Conservation (phyloP, 305 asterid species). For the Withania somnifera region DNA sequence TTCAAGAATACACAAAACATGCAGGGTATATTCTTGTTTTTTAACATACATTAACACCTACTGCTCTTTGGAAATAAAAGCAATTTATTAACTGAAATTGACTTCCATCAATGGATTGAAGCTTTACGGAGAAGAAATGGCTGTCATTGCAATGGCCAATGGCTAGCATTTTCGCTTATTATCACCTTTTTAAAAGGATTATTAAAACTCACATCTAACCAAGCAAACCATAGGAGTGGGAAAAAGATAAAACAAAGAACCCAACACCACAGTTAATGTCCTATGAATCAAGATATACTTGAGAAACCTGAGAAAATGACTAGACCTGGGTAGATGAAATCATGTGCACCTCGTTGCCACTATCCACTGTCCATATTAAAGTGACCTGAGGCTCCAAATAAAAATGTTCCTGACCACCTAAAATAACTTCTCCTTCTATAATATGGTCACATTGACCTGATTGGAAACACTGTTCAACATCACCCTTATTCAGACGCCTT, state of each 20-base stretch:
- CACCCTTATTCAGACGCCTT: constrained; percentile 51
- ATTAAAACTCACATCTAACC: background rate
- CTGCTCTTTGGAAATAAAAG: background rate
- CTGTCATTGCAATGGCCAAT: background rate
- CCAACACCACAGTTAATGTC: background rate
- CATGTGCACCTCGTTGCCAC: constrained; percentile 96
- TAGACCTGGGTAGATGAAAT: constrained; percentile 84
- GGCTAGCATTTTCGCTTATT: background rate
- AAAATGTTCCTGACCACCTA: constrained; percentile 98
- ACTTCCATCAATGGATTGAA: background rate
- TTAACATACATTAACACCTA: background rate
- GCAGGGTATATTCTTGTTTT: background rate
- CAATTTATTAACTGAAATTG: background rate
- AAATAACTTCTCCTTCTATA: constrained; percentile 69
- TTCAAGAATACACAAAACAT: background rate
- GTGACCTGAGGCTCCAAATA: constrained; percentile 89
- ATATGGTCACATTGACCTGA: constrained; percentile 72
- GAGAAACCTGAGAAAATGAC: background rate
- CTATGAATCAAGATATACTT: background rate
- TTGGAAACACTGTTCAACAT: constrained; percentile 57
- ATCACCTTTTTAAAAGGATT: background rate
- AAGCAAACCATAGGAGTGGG: background rate
- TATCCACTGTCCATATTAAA: constrained; percentile 75
- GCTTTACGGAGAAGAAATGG: background rate
- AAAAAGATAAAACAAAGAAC: background rate